Conservation (phyloP, 78 protist genomes). For the Neovahlkampfia damariscottae region DNA sequence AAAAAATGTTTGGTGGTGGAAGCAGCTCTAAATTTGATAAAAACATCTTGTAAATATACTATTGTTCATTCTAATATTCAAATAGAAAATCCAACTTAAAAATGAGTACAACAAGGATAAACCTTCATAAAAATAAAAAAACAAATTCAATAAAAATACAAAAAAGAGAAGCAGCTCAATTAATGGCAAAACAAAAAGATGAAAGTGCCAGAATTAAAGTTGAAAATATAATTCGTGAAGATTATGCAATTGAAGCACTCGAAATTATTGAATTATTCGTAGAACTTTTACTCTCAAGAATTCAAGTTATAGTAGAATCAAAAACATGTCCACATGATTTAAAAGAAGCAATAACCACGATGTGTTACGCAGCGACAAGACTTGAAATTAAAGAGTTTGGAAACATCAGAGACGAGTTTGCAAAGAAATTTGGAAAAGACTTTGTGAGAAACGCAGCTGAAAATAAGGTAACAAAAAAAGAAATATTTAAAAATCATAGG, state of each 20-base stretch:
- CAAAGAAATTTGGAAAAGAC: constrained; percentile 8
- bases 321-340: neutral
- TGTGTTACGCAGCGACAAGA: constrained; percentile 8
- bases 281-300: constrained; percentile 2
- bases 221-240: constrained; percentile 25
- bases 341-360: neutral
- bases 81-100: constrained; percentile 5
- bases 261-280: neutral
- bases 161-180: constrained; percentile 9
- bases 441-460: neutral
- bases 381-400: constrained; percentile 10
- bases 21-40: no score
- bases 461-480: no score
- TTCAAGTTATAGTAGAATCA: constrained; percentile 6
- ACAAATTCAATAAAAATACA: neutral
- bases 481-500: no score
- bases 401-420: constrained; percentile 1
- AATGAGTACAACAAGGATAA: neutral
- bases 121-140: constrained; percentile 10
- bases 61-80: neutral
- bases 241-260: constrained; percentile 11
- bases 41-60: no score
- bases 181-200: neutral
- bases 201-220: constrained; percentile 17
- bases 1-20: no score